phyloP scores from a whole-genome alignment of 2,329 filamentous ascomycete genomes.

The Colletotrichum caudatum region DNA sequence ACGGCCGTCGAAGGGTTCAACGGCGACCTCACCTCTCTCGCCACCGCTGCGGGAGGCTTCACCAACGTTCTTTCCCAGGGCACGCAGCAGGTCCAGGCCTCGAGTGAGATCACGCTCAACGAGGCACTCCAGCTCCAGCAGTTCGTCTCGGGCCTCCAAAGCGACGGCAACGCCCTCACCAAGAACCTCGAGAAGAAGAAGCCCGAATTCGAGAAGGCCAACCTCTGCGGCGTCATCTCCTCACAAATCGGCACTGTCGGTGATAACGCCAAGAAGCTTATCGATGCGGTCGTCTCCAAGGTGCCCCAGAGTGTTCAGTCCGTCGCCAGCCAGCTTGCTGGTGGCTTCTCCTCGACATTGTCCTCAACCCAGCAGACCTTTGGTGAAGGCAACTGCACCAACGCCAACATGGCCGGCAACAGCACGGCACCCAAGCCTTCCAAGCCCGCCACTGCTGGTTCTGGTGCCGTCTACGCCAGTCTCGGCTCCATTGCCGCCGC shows the following conservation, averaged over 20 bases:
- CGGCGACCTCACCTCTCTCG: slow-evolving; percentile 43
- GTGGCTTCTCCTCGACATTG: slow-evolving; percentile 45
- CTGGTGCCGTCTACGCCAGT: slow-evolving; percentile 16
- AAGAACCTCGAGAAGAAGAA: slow-evolving; percentile 47
- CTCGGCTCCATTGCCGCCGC: slow-evolving; percentile 25
- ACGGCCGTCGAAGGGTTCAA: slow-evolving; percentile 45
- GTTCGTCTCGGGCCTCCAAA: slow-evolving; percentile 45
- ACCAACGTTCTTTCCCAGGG: slow-evolving; percentile 42
- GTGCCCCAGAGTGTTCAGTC: slow-evolving; percentile 47
- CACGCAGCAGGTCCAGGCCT: slow-evolving; percentile 33
- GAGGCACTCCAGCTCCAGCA: slow-evolving; percentile 42
- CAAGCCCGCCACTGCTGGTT: slow-evolving; percentile 14
- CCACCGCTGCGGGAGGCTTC: slow-evolving; percentile 44
- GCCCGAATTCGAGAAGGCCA: slow-evolving; percentile 47
- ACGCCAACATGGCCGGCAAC: slow-evolving; percentile 43
- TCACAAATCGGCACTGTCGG: slow-evolving; percentile 45
- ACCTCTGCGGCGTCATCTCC: slow-evolving; percentile 47
- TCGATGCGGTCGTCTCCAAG: slow-evolving; percentile 48
- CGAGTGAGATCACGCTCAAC: slow-evolving; percentile 41
- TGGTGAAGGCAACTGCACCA: slow-evolving; percentile 47
- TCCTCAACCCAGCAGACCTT: slow-evolving; percentile 45
- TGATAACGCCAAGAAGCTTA: slow-evolving; percentile 46
- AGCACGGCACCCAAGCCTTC: slow-evolving; percentile 22
- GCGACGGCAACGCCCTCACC: slow-evolving; percentile 45
- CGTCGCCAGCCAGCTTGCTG: slow-evolving; percentile 47